Evolutionary conservation across 176 grass and related monocot species (phyloP).

Genomic region (Oryza glaberrima): DNA sequence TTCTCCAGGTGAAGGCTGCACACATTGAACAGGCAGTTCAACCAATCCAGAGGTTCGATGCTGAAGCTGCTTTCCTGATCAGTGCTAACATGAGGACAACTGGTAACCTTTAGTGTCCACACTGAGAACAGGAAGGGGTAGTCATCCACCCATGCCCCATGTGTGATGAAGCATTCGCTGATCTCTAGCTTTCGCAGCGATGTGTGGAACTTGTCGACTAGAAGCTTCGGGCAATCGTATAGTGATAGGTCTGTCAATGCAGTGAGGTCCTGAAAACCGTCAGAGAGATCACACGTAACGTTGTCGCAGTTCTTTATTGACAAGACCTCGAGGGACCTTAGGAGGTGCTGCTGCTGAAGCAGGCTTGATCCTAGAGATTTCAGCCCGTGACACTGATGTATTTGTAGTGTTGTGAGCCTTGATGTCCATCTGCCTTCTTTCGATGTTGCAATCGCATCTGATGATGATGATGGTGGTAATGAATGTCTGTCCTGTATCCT

Average conservation of each 20-base stretch:
- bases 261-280: constrained; percentile 48
- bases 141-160: constrained; percentile 40
- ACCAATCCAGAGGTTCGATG: constrained; percentile 34
- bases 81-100: constrained; percentile 34
- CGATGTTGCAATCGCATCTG: constrained; percentile 18
- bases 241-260: constrained; percentile 41
- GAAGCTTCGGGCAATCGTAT: constrained; percentile 47
- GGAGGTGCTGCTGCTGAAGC: constrained; percentile 49
- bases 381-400: constrained; percentile 35
- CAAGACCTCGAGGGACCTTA: constrained; percentile 38
- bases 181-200: constrained; percentile 44
- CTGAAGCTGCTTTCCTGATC: neutral
- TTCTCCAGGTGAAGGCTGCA: constrained; percentile 37
- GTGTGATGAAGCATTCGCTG: constrained; percentile 50
- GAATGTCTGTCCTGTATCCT: constrained; percentile 32
- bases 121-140: constrained; percentile 47
- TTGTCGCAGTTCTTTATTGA: constrained; percentile 39
- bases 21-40: constrained; percentile 40
- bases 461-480: neutral
- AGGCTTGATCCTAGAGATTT: constrained; percentile 42
- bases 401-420: constrained; percentile 32
- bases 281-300: constrained; percentile 20
- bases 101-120: constrained; percentile 43
- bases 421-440: constrained; percentile 46
- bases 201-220: constrained; percentile 41